Base-by-base conservation (phyloP, 805 yeast genomes). In the Yamadazyma endophytica region DNA sequence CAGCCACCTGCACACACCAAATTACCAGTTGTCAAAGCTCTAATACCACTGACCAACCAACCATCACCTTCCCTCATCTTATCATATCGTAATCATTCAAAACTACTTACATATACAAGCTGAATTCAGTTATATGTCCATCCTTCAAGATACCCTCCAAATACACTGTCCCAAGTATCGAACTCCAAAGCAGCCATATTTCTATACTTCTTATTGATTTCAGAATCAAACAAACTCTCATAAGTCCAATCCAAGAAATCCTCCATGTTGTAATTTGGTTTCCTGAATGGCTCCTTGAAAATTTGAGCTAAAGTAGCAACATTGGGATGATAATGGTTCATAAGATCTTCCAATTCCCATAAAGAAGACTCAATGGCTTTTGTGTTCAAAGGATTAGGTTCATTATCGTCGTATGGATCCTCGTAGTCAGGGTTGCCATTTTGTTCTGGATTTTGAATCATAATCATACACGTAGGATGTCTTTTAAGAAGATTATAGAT, bases 201-300 rank as follows among this genome's bases (percentile, higher is more conserved):
- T 44, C 81, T 81, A 52, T 85, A 67, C 42, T 54, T 75, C 61
- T 86, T 79, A 17, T 67, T 67, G 28, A 67, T 57, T 53, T 84
- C 94, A 49, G 78, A 75, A 17, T 73, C 78, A 37, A 82, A 46
- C 32, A 84, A 54, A 46, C 82, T 64, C 21, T 70, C 65, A 52
- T 89, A 92, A 35, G 81, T 78, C 86, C 96, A 90, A 56, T 89
- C 96, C 47, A 92, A 60, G 64, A 92, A 92, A 53, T 92, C 97
- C 54, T 92, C 98, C 69, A 92, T 68, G 54, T 84, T 84, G 55
- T 92, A 92, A 46, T 75, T 75, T 35, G 82, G 79, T 54, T 92
- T 92, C 50, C 80, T 75, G 63, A 88, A 90, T 3, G 96, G 96
- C 58, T 92, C 96, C 13, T 79, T 71, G 51, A 85, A 83, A 18